Conservation (phyloP, 768 basidiomycete species). For the Boletus vinaceobasis region DNA sequence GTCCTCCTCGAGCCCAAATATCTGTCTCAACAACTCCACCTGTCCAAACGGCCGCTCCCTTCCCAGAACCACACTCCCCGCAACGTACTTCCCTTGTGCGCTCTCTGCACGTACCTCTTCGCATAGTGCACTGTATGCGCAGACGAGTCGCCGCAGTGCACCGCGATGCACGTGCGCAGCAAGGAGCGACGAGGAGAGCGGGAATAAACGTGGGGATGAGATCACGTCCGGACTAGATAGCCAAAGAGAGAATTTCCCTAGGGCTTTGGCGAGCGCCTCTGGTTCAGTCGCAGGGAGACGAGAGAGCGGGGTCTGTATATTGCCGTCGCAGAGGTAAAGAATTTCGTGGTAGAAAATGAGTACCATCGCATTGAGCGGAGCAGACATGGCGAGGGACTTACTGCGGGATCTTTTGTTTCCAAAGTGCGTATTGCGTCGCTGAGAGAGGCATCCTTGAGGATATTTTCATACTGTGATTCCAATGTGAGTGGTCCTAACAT, state of each 20-base stretch:
- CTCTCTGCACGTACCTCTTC: slow-evolving; percentile 75
- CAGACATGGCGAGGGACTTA: slow-evolving; percentile 1
- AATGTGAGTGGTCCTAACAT: too few species aligned
- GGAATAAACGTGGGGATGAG: slow-evolving; percentile 73
- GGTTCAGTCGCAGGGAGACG: slow-evolving; percentile 62
- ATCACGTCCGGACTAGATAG: slow-evolving; percentile 79
- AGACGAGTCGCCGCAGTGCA: slow-evolving; percentile 64
- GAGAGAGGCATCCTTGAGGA: slow-evolving; percentile 30
- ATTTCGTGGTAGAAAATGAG: background rate
- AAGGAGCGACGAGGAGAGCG: slow-evolving; percentile 64
- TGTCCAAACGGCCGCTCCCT: slow-evolving; percentile 84
- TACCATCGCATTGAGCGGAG: background rate
- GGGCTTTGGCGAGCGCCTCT: slow-evolving; percentile 54
- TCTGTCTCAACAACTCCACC: slow-evolving; percentile 67
- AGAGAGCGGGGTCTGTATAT: slow-evolving; percentile 66
- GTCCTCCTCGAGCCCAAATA: slow-evolving; percentile 65
- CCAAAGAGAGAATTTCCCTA: slow-evolving; percentile 78
- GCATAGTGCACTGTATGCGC: slow-evolving; percentile 72
- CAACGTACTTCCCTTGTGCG: slow-evolving; percentile 64
- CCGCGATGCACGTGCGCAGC: slow-evolving; percentile 71
- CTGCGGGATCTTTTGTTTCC: slow-evolving; percentile 23
- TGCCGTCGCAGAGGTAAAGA: background rate
- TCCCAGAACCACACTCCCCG: slow-evolving; percentile 80
- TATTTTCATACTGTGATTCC: slow-evolving; percentile 13
- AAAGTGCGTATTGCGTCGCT: slow-evolving; percentile 20